Conservation (phyloP, 768 basidiomycete species). For the Collybia sp. region DNA sequence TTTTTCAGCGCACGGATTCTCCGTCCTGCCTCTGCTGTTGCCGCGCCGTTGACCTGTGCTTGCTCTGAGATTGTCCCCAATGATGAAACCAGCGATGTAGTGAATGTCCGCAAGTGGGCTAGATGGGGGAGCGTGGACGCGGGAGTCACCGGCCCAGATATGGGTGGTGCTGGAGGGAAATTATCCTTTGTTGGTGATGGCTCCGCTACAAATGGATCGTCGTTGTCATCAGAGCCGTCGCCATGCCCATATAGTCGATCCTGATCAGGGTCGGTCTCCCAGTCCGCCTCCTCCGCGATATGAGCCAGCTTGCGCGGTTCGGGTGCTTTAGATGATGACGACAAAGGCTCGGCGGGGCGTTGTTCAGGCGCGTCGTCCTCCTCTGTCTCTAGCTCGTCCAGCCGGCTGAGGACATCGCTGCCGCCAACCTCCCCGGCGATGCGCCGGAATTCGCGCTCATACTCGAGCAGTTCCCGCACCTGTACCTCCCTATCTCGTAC, state of each 20-base stretch:
- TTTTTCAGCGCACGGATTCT: constrained; percentile 86
- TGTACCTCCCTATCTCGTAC: constrained; percentile 77
- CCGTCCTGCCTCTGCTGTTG: constrained; percentile 79
- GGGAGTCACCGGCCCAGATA: constrained; percentile 50
- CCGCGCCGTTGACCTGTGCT: constrained; percentile 83
- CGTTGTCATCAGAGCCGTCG: constrained; percentile 31
- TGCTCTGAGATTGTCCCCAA: constrained; percentile 80
- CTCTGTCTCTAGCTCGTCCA: constrained; percentile 60
- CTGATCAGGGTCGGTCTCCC: constrained; percentile 56
- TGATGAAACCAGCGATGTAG: constrained; percentile 68
- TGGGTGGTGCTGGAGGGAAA: constrained; percentile 47
- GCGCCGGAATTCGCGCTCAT: constrained; percentile 74
- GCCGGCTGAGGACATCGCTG: constrained; percentile 59
- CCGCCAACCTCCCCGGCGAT: constrained; percentile 78
- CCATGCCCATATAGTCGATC: constrained; percentile 22
- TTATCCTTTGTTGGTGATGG: constrained; percentile 53
- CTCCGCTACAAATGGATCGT: constrained; percentile 38
- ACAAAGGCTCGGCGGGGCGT: too few species aligned
- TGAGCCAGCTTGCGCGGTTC: constrained; percentile 20
- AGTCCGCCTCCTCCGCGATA: constrained; percentile 47
- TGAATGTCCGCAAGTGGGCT: constrained; percentile 66
- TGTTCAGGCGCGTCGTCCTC: constrained; percentile 28
- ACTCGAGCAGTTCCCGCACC: constrained; percentile 71
- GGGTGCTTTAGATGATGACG: constrained; percentile 3
- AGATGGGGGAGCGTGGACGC: constrained; percentile 61